Base-by-base conservation (phyloP, 495 filamentous ascomycete genomes). In the Penicillium silybi region DNA sequence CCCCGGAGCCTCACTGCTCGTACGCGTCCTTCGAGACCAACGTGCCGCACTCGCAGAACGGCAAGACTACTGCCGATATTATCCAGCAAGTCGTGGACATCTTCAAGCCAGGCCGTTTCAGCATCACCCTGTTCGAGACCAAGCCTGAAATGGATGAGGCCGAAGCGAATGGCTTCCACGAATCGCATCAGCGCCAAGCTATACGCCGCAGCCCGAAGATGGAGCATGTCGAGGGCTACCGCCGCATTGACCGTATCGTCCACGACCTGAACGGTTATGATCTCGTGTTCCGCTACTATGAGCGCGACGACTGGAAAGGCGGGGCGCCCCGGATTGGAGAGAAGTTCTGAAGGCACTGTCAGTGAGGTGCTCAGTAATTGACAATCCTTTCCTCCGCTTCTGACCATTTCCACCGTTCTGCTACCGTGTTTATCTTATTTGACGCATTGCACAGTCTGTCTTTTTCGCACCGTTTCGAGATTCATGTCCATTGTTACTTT, bases 11-110 rank as follows among this genome's bases (percentile, higher is more conserved):
- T 27, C 83, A 95, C 62, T 99, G 92, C 78, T 96, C 90, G n/a
- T 99, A 96, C 63, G 95, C 95, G 15, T 96, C 91, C 4, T 99
- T 99, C 63, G 95, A 99, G 78, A 97, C 95, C 57, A 97, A 99
- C 57, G 95, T 99, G 6, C 93, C 95, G n/a, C 84, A 89, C 48
- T 82, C 83, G 19, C 89, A 95, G 70, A 86, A 81, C 44, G 92
- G 92, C 11, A 90, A 92, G 58, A 84, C 90, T 62, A 96, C 92
- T 19, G 84, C 83, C 23, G 92, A 95, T 26, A 82, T 97, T 53
- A 85, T 99, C 54, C 83, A 96, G 70, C 91, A 96, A 50, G 95
- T 97, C 18, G 90, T 97, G 47, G 73, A 79, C 48, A 99, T 97
- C 68, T 99, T 99, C 83, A 88, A 88, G 61, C 93, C 93, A 2